Conservation (phyloP, 2,329 filamentous ascomycete species). For the Knufia fluminis region DNA sequence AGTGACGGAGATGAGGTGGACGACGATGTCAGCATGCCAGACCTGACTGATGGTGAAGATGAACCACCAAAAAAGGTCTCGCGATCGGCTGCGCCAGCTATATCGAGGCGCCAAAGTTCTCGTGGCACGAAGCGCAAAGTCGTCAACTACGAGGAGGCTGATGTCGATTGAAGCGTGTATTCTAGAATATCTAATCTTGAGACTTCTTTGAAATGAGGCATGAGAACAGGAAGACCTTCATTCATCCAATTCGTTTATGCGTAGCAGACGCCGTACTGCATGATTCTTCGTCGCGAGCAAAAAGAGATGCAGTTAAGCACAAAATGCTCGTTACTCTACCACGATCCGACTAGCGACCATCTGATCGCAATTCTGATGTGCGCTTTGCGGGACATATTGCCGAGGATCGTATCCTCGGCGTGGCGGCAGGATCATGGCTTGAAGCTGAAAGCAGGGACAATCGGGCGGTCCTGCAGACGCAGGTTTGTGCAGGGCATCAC, state of each 20-base stretch:
- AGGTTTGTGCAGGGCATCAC: too few relatives aligned
- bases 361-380: too few relatives aligned
- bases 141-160: constrained; percentile 20
- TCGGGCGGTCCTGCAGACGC: too few relatives aligned
- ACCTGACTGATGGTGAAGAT: constrained; percentile 29
- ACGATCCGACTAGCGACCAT: too few relatives aligned
- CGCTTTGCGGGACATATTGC: too few relatives aligned
- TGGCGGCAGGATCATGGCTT: neutral
- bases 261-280: too few relatives aligned
- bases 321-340: too few relatives aligned
- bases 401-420: neutral
- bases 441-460: neutral
- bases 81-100: neutral
- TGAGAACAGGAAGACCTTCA: too few relatives aligned
- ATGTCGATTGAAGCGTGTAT: constrained; percentile 7
- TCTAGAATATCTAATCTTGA: neutral
- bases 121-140: constrained; percentile 14
- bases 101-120: constrained; percentile 13
- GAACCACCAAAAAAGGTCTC: constrained; percentile 1
- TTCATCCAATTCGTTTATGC: too few relatives aligned
- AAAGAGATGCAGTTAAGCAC: too few relatives aligned
- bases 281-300: too few relatives aligned
- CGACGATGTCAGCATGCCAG: constrained; percentile 29
- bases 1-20: constrained; percentile 22
- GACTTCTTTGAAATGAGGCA: too few relatives aligned